Evolutionary conservation across 192 early-diverging fungal genomes (phyloP).

Genomic region (Linnemannia schmuckeri): DNA sequence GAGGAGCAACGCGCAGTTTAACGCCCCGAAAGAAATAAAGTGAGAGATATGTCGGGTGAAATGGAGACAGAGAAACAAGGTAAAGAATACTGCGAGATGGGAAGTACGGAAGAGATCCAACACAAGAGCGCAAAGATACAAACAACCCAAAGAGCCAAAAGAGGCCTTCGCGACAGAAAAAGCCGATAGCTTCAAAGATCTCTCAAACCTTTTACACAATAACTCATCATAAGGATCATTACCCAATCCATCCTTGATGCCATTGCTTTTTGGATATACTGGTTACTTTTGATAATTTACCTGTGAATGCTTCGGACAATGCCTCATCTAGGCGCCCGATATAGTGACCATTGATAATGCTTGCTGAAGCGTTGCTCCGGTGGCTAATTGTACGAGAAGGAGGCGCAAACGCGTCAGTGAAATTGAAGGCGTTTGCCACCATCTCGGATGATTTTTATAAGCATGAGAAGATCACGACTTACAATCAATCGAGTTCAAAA

Average conservation of each 20-base stretch:
- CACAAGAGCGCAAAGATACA: neutral
- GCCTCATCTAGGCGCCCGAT: neutral
- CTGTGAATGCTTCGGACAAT: neutral
- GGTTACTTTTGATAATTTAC: neutral
- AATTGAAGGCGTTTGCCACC: neutral
- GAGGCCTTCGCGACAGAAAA: neutral
- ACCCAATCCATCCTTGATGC: neutral
- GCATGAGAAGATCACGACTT: constrained; percentile 16
- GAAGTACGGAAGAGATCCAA: neutral
- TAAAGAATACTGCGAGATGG: neutral
- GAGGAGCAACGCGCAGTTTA: constrained; percentile 15
- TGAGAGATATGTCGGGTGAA: neutral
- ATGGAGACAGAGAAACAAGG: neutral
- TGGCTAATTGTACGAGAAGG: constrained; percentile 35
- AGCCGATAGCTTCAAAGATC: neutral
- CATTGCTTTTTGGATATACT: neutral
- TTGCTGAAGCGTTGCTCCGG: constrained; percentile 62
- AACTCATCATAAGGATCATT: constrained; percentile 34
- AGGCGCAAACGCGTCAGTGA: neutral
- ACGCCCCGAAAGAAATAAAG: neutral
- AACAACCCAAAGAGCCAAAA: neutral
- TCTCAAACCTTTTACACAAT: constrained; percentile 59
- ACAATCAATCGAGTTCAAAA: constrained; percentile 85
- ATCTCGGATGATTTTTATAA: neutral
- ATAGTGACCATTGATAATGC: constrained; percentile 54